A percentile compares a stretch with the other conserved stretches of the same genome.
These are phyloP conservation scores for Quercus wislizeni DNA, from an alignment of 306 rosid genomes.

Conservation along the genomic window DNA sequence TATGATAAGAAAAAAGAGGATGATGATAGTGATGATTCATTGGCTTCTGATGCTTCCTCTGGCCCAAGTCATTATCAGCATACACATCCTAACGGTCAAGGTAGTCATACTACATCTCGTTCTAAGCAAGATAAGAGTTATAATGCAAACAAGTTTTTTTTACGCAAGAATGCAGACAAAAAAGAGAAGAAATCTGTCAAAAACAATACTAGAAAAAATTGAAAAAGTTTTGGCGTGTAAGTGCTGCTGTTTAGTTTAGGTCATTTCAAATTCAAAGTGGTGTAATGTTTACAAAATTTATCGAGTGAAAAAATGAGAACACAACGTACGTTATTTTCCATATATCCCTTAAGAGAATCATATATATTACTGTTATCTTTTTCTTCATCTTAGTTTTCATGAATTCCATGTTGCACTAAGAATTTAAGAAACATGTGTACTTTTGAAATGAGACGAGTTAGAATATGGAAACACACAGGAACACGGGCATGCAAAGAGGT, in stretches of 20 bases:
- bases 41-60: slow-evolving; percentile 88
- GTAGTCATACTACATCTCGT: slow-evolving; percentile 19
- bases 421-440: too few species aligned
- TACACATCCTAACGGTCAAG: slow-evolving; percentile 3
- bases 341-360: slow-evolving; percentile 20
- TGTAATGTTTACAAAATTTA: neutral
- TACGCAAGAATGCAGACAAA: slow-evolving; percentile 45
- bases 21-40: slow-evolving; percentile 74
- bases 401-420: neutral
- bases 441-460: too few species aligned
- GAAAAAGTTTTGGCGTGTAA: neutral
- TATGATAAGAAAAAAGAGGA: slow-evolving; percentile 24
- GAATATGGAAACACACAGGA: too few species aligned
- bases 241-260: slow-evolving; percentile 28
- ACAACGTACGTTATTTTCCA: slow-evolving; percentile 8
- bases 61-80: slow-evolving; percentile 46
- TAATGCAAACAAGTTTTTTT: slow-evolving; percentile 43
- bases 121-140: slow-evolving; percentile 47
- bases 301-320: neutral
- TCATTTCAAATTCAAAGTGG: slow-evolving; percentile 23
- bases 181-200: slow-evolving; percentile 60
- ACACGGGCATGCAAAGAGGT: too few species aligned
- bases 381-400: neutral
- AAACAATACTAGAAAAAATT: slow-evolving; percentile 50
- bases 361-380: neutral